Conservation (phyloP, 1,284 basidiomycete genomes). For the Psilocybe mexicana region DNA sequence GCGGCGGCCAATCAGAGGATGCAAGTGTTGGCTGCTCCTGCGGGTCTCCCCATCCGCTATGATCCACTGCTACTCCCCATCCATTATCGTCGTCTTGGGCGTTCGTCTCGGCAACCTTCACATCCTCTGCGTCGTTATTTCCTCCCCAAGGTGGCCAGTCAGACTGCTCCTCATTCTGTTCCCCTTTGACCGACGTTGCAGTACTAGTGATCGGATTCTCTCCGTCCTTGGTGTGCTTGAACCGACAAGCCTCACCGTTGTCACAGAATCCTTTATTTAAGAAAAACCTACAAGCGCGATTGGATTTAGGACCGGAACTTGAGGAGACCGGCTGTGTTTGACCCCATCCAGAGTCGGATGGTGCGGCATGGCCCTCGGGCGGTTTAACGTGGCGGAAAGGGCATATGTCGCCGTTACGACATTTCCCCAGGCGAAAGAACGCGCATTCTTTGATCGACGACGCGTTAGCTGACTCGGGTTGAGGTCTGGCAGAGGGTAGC, state of each 20-base stretch:
- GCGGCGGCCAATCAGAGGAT: constrained; percentile 4
- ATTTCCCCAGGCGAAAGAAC: constrained; percentile 38
- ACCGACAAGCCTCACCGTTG: constrained; percentile 23
- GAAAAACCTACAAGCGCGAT: constrained; percentile 22
- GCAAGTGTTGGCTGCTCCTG: background rate
- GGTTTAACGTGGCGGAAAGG: constrained; percentile 34
- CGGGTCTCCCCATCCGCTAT: constrained; percentile 15
- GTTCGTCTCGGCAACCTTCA: background rate
- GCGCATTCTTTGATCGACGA: constrained; percentile 24
- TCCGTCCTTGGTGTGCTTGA: constrained; percentile 10
- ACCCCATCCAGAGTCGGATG: constrained; percentile 8
- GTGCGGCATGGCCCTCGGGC: background rate
- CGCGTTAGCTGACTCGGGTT: background rate
- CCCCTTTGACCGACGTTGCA: background rate
- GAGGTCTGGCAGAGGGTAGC: background rate
- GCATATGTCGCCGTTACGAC: constrained; percentile 40
- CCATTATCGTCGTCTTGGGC: constrained; percentile 2
- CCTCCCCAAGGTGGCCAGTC: constrained; percentile 6
- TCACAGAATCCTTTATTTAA: constrained; percentile 16
- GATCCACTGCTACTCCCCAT: constrained; percentile 9
- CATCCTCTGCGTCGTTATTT: background rate
- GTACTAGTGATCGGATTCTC: no score
- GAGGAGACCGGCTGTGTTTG: background rate
- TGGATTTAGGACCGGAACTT: background rate
- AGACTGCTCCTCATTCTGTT: constrained; percentile 2